Percentiles rank a stretch among this genome's conserved stretches.
Conservation (phyloP, 257 asterid species). For the Pogostemon cablin region DNA sequence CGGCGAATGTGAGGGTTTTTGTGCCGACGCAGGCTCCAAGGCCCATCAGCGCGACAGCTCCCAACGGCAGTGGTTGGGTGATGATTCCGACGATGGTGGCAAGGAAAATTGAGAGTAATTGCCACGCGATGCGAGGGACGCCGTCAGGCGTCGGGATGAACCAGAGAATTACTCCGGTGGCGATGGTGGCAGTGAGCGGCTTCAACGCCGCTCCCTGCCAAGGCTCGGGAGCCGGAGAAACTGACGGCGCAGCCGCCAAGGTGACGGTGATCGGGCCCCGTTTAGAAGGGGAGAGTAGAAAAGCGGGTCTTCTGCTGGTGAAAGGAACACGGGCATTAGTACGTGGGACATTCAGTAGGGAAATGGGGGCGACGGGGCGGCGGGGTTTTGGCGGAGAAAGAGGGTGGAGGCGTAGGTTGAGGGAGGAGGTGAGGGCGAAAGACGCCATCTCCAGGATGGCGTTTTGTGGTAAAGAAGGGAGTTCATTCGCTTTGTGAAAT, state of each 20-base stretch:
- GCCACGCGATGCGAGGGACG: slow-evolving; percentile 82
- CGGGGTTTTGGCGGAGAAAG: slow-evolving; percentile 11
- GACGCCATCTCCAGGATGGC: slow-evolving; percentile 21
- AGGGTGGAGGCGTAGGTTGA: slow-evolving; percentile 29
- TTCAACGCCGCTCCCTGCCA: slow-evolving; percentile 87
- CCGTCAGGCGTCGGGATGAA: slow-evolving; percentile 81
- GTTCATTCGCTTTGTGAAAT: background rate
- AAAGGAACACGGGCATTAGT: background rate
- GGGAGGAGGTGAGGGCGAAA: slow-evolving; percentile 30
- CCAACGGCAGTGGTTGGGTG: slow-evolving; percentile 88
- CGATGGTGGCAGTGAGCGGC: slow-evolving; percentile 74
- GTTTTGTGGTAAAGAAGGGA: background rate
- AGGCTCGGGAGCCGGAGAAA: slow-evolving; percentile 45
- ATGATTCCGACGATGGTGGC: slow-evolving; percentile 95
- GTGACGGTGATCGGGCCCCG: slow-evolving; percentile 36
- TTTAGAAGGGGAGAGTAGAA: slow-evolving; percentile 28
- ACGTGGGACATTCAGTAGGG: background rate
- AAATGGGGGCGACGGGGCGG: background rate
- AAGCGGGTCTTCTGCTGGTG: slow-evolving; percentile 13
- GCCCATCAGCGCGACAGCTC: slow-evolving; percentile 93
- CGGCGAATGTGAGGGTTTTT: slow-evolving; percentile 83
- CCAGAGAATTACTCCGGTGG: slow-evolving; percentile 81
- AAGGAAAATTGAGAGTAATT: slow-evolving; percentile 73
- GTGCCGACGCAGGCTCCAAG: slow-evolving; percentile 87
- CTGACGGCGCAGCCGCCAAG: slow-evolving; percentile 29